Evolutionary conservation across 2,329 filamentous ascomycete species (phyloP).

Genomic region (Zasmidium angulare): DNA sequence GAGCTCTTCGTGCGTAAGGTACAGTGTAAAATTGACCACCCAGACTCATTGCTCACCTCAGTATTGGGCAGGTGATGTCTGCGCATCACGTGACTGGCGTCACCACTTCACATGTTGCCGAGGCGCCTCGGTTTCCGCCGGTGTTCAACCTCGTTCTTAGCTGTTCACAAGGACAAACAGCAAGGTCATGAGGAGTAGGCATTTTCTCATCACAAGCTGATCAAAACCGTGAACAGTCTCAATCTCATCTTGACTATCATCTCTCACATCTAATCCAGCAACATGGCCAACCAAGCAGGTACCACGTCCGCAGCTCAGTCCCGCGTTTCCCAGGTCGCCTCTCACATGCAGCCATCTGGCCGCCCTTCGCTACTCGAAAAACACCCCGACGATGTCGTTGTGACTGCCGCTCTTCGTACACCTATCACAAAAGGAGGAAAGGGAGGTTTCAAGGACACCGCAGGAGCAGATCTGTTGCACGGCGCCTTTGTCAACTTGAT

Average conservation of each 20-base stretch:
- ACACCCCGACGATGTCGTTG: conserved; percentile 71
- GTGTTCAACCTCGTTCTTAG: neutral
- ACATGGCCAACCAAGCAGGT: conserved; percentile 24
- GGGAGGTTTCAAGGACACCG: conserved; percentile 93
- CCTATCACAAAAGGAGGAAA: conserved; percentile 91
- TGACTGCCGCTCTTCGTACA: conserved; percentile 88
- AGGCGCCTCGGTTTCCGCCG: neutral
- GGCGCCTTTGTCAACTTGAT: conserved; percentile 81
- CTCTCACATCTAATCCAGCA: neutral
- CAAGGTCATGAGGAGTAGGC: neutral
- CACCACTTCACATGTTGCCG: neutral
- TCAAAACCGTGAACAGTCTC: neutral
- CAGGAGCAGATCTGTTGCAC: conserved; percentile 80
- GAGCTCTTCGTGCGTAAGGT: too few species aligned
- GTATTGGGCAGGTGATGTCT: too few species aligned
- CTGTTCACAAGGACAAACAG: neutral
- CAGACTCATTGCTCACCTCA: too few species aligned
- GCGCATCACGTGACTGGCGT: neutral
- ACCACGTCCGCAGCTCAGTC: conserved; percentile 21
- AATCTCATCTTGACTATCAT: neutral
- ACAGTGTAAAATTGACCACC: too few species aligned
- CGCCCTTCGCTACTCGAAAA: conserved; percentile 50
- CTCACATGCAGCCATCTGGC: conserved; percentile 53
- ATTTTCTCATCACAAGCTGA: neutral
- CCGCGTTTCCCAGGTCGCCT: conserved; percentile 59